phyloP scores from a whole-genome alignment of 129 eudicot genomes.

The Dittrichia graveolens region DNA sequence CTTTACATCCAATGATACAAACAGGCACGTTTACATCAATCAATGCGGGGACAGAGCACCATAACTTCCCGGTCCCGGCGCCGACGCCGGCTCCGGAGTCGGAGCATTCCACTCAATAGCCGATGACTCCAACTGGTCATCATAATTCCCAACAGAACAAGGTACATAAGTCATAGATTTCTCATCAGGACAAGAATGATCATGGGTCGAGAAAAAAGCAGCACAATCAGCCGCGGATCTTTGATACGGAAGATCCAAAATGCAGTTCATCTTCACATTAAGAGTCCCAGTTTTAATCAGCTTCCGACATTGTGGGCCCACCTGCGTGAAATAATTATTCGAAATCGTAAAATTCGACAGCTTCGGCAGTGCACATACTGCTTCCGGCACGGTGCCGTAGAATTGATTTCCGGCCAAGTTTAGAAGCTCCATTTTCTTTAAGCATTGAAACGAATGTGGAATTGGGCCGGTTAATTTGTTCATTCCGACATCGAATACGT shows the following conservation, averaged over 20 bases:
- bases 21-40: background rate
- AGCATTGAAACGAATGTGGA: constrained; percentile 46
- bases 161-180: constrained; percentile 20
- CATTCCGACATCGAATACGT: constrained; percentile 41
- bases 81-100: background rate
- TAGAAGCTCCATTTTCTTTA: constrained; percentile 33
- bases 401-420: constrained; percentile 44
- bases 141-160: background rate
- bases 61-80: constrained; percentile 15
- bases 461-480: constrained; percentile 45
- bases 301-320: constrained; percentile 40
- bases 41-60: constrained; percentile 34
- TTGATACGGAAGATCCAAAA: constrained; percentile 38
- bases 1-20: background rate
- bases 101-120: background rate
- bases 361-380: constrained; percentile 33
- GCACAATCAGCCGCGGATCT: constrained; percentile 42
- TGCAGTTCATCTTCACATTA: constrained; percentile 53
- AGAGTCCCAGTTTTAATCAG: constrained; percentile 28
- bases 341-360: constrained; percentile 40
- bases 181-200: constrained; percentile 27
- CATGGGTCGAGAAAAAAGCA: constrained; percentile 7
- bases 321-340: constrained; percentile 47
- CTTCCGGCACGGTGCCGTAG: constrained; percentile 41
- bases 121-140: constrained; percentile 5